phyloP scores from a whole-genome alignment of 2,329 filamentous ascomycete species.

The Apiospora malaysiana region DNA sequence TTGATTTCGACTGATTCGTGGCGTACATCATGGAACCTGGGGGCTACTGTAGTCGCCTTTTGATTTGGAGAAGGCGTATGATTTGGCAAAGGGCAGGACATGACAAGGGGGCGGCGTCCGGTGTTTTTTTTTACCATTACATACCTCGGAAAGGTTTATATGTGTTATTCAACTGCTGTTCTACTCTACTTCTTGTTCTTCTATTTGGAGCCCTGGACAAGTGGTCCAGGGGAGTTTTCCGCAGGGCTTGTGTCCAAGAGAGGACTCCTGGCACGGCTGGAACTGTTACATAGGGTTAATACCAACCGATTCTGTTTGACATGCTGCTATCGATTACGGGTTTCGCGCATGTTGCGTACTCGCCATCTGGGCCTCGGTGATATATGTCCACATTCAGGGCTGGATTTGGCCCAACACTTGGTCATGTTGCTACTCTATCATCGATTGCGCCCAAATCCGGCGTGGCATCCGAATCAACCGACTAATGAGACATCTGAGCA shows the following conservation, averaged over 20 bases:
- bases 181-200: constrained; percentile 16
- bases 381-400: neutral
- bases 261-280: neutral
- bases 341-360: neutral
- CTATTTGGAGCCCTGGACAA: neutral
- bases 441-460: constrained; percentile 3
- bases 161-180: constrained; percentile 5
- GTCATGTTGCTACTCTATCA: neutral
- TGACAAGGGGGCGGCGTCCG: constrained; percentile 5
- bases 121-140: constrained; percentile 1
- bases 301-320: neutral
- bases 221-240: neutral
- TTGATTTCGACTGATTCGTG: constrained; percentile 12
- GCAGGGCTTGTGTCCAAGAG: neutral
- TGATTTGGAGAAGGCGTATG: constrained; percentile 10
- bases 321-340: neutral
- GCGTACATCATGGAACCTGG: constrained; percentile 13
- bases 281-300: constrained; percentile 14
- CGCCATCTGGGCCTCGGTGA: neutral
- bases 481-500: constrained; percentile 1
- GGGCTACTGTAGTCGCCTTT: neutral
- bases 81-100: constrained; percentile 7
- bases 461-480: constrained; percentile 12
- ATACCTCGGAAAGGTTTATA: constrained; percentile 14
- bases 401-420: neutral